Percentiles rank a stretch among this genome's conserved stretches.
Evolutionary conservation across 78 protist species (phyloP).

Genomic region (Dictyostelium discoideum): DNA sequence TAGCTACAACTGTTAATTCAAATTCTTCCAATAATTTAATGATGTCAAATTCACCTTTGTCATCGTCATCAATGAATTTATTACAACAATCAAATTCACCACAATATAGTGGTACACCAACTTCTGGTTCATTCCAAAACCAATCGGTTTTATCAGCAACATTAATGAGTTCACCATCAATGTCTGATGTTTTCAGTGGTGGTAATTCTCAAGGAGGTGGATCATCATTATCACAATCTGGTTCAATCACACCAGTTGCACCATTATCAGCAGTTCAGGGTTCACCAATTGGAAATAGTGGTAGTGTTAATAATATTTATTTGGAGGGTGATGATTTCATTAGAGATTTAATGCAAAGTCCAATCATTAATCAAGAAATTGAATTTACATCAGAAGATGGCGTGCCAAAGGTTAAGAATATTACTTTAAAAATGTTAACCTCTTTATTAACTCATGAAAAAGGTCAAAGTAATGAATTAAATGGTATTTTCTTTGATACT

Average conservation of each 20-base stretch:
- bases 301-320: not conserved
- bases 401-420: conserved; percentile 58
- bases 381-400: conserved; percentile 75
- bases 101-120: not conserved
- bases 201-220: not conserved
- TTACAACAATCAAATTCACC: not conserved
- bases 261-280: not conserved
- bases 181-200: not conserved
- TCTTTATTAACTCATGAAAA: conserved; percentile 53
- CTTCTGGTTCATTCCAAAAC: not conserved
- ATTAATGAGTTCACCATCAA: not conserved
- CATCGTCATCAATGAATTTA: not conserved
- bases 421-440: conserved; percentile 50
- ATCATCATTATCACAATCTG: not conserved
- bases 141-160: not conserved
- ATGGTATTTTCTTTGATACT: conserved; percentile 52
- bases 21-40: not conserved
- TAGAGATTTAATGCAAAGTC: conserved; percentile 63
- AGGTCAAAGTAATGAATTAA: conserved; percentile 47
- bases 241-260: not conserved
- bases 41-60: not conserved
- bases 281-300: conserved; percentile 6
- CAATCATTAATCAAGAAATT: conserved; percentile 31
- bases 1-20: not conserved
- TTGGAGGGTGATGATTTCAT: conserved; percentile 74